A percentile compares a stretch with the other conserved stretches of the same genome.
phyloP scores from a whole-genome alignment of 2,329 filamentous ascomycete genomes.

The Pseudopyrenochaeta lycopersici region DNA sequence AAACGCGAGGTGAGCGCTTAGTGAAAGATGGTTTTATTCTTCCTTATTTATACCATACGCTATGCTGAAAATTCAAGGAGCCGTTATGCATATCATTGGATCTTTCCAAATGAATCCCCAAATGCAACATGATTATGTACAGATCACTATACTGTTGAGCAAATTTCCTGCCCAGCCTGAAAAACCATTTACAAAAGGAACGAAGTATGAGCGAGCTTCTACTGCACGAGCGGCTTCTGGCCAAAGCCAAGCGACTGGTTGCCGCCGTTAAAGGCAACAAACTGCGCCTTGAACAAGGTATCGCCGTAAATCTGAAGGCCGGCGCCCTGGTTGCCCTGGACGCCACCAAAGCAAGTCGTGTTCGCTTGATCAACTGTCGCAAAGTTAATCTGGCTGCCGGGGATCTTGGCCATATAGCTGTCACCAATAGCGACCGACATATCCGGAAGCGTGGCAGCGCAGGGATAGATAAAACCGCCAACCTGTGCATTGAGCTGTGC shows the following conservation, averaged over 20 bases:
- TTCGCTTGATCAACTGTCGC: slow-evolving; percentile 49
- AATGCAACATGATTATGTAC: slow-evolving; percentile 15
- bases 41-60: not conserved
- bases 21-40: not conserved
- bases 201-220: not conserved
- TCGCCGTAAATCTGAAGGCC: slow-evolving; percentile 71
- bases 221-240: slow-evolving; percentile 28
- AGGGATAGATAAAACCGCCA: slow-evolving; percentile 57
- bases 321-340: slow-evolving; percentile 66
- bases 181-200: not conserved
- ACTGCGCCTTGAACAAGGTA: slow-evolving; percentile 67
- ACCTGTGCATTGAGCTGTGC: slow-evolving; percentile 46
- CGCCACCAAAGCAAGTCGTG: slow-evolving; percentile 71
- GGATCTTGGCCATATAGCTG: slow-evolving; percentile 65
- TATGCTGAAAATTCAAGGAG: not conserved
- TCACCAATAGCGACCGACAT: slow-evolving; percentile 66
- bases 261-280: slow-evolving; percentile 67
- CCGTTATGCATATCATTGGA: slow-evolving; percentile 5
- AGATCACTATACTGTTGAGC: not conserved
- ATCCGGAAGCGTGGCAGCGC: slow-evolving; percentile 52
- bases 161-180: not conserved
- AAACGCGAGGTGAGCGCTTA: too few relatives aligned
- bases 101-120: slow-evolving; percentile 9
- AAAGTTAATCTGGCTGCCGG: slow-evolving; percentile 56
- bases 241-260: slow-evolving; percentile 64